A percentile compares a stretch with the other conserved stretches of the same genome.
These are phyloP conservation scores for Aspergillus niger DNA, from an alignment of 2,329 filamentous ascomycete species.

Conservation along the genomic window DNA sequence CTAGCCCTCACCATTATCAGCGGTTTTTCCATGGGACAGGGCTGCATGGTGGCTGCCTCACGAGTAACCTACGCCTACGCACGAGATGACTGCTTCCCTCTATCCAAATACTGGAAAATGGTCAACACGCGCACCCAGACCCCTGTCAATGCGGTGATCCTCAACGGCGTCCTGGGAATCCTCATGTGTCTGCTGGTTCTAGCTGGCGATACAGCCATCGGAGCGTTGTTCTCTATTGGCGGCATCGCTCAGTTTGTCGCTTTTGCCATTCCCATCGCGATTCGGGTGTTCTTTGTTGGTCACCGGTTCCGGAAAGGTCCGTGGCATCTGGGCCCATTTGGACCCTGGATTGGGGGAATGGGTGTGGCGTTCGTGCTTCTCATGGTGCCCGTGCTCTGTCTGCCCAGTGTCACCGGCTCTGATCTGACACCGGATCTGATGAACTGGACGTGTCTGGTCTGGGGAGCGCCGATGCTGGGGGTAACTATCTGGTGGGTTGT, in stretches of 20 bases:
- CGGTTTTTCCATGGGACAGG: conserved; percentile 72
- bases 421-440: conserved; percentile 57
- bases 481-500: conserved; percentile 65
- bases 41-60: conserved; percentile 68
- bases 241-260: conserved; percentile 67
- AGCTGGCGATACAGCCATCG: conserved; percentile 62
- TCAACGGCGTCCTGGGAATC: conserved; percentile 63
- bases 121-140: conserved; percentile 65
- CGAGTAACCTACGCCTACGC: conserved; percentile 74
- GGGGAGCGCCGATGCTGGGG: conserved; percentile 63
- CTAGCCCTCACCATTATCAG: conserved; percentile 68
- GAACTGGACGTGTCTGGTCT: conserved; percentile 71
- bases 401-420: conserved; percentile 60
- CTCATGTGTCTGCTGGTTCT: conserved; percentile 66
- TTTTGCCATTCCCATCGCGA: conserved; percentile 47
- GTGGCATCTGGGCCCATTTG: conserved; percentile 66
- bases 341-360: conserved; percentile 57
- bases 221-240: conserved; percentile 70
- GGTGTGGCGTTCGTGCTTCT: conserved; percentile 63
- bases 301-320: conserved; percentile 66
- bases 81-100: conserved; percentile 69
- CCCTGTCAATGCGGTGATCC: conserved; percentile 70
- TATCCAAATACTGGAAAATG: conserved; percentile 59
- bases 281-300: conserved; percentile 55
- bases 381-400: conserved; percentile 69